These are phyloP conservation scores for Oropetium thomaeum DNA, from an alignment of 176 grass and related monocot species.

Conservation along the genomic window DNA sequence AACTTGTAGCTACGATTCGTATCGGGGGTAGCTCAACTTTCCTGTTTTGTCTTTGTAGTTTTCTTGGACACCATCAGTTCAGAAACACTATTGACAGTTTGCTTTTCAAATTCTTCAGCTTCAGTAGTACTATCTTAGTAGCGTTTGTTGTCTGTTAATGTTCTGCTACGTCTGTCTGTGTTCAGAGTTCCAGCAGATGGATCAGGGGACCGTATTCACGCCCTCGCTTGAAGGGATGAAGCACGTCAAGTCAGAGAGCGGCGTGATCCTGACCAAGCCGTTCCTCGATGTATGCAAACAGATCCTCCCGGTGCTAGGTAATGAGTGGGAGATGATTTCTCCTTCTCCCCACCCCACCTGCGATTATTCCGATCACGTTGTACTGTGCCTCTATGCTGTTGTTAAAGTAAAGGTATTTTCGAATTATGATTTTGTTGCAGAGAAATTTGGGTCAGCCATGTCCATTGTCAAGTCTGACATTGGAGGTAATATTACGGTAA, in stretches of 20 bases:
- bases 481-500: conserved; percentile 81
- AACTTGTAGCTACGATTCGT: too few relatives aligned
- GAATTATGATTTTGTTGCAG: conserved; percentile 28
- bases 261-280: conserved; percentile 64
- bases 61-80: neutral
- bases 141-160: neutral
- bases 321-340: conserved; percentile 7
- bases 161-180: neutral
- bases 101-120: neutral
- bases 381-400: neutral
- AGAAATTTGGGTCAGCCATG: conserved; percentile 84
- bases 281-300: conserved; percentile 90
- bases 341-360: too few relatives aligned
- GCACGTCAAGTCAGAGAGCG: conserved; percentile 56
- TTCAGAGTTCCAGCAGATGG: conserved; percentile 34
- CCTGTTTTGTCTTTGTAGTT: too few relatives aligned
- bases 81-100: too few relatives aligned
- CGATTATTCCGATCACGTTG: neutral
- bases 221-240: conserved; percentile 78
- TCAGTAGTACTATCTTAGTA: too few relatives aligned
- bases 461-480: conserved; percentile 77
- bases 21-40: too few relatives aligned
- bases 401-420: neutral
- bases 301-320: conserved; percentile 89
- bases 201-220: conserved; percentile 69